A percentile compares a stretch with the other conserved stretches of the same genome.
These are phyloP conservation scores for Stramenopiles sp. DNA, from an alignment of 352 stramenopile genomes.

Conservation along the genomic window DNA sequence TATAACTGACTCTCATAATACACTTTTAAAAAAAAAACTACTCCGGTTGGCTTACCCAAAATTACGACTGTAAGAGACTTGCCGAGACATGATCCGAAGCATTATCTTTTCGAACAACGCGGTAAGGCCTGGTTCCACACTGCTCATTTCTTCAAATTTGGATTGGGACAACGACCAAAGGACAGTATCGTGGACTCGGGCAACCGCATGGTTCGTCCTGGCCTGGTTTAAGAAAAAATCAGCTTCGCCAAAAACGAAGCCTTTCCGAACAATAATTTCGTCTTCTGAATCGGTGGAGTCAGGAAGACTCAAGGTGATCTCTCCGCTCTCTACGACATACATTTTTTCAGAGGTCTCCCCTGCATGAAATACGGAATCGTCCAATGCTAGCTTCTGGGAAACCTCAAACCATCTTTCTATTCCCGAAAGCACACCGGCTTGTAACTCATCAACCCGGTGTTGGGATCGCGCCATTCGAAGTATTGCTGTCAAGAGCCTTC, in stretches of 20 bases:
- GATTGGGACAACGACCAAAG: not conserved
- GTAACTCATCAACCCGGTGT: not conserved
- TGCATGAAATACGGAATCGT: not conserved
- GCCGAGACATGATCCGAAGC: not conserved
- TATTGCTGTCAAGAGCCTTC: not conserved
- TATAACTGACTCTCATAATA: no score
- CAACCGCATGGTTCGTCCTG: not conserved
- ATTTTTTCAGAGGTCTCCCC: not conserved
- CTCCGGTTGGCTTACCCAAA: constrained; percentile 5
- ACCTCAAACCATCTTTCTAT: not conserved
- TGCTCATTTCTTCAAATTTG: not conserved
- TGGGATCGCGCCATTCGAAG: not conserved
- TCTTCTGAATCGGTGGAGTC: not conserved
- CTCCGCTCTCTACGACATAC: not conserved
- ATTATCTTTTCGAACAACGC: not conserved
- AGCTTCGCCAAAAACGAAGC: constrained; percentile 51
- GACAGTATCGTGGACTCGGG: not conserved
- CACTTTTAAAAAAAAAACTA: no score
- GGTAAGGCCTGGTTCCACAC: not conserved
- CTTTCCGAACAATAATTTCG: not conserved
- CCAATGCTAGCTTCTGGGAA: not conserved
- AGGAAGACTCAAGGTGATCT: not conserved
- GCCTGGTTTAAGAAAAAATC: constrained; percentile 49
- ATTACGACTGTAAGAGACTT: not conserved
- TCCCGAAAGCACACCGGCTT: not conserved